Percentiles rank a stretch among this genome's conserved stretches.
Conservation (phyloP, 129 eudicot genomes). For the Flaveria brownii region DNA sequence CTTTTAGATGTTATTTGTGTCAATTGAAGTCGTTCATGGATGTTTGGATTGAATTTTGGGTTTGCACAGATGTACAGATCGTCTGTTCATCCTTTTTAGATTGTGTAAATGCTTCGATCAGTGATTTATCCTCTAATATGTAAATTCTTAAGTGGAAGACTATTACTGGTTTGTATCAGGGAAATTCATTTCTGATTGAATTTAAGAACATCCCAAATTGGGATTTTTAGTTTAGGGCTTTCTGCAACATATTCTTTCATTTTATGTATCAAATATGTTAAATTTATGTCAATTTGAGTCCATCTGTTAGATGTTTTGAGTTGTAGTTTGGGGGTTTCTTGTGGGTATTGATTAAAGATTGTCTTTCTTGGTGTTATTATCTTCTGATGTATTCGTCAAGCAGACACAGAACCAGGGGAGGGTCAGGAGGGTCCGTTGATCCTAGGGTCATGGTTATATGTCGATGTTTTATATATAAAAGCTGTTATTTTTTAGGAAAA, state of each 20-base stretch:
- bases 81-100: conserved; percentile 6
- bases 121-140: not conserved
- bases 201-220: conserved; percentile 9
- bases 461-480: too few relatives aligned
- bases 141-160: not conserved
- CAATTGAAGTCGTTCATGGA: conserved; percentile 17
- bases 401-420: too few relatives aligned
- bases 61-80: not conserved
- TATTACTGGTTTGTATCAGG: not conserved
- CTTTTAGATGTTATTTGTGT: not conserved
- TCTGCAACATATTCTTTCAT: conserved; percentile 8
- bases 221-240: conserved; percentile 10
- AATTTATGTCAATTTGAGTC: conserved; percentile 2
- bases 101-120: not conserved
- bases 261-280: not conserved
- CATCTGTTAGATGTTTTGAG: conserved; percentile 14
- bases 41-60: too few relatives aligned
- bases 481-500: too few relatives aligned
- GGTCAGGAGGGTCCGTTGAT: too few relatives aligned
- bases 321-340: conserved; percentile 22
- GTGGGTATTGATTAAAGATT: conserved; percentile 32
- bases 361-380: conserved; percentile 17
- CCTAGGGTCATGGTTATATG: too few relatives aligned
- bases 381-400: not conserved
- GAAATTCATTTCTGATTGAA: not conserved